phyloP scores from a whole-genome alignment of 805 yeast genomes.

The Tetrapisispora taiwanensis region DNA sequence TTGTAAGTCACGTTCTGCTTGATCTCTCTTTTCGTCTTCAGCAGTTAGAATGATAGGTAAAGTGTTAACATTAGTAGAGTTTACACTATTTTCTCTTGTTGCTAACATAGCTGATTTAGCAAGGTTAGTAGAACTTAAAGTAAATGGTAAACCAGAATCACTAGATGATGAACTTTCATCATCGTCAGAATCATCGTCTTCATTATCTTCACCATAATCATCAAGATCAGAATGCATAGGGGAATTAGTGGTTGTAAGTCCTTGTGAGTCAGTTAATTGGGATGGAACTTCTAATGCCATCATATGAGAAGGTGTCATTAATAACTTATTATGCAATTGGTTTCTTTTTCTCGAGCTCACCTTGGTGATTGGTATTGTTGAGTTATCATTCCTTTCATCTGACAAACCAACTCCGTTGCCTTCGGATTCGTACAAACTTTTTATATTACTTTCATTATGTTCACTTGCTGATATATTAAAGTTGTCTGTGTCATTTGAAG shows the following conservation, averaged over 20 bases:
- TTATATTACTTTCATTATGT: neutral
- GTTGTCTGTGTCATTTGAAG: neutral
- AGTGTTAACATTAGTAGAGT: neutral
- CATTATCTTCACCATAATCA: neutral
- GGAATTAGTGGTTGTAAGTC: neutral
- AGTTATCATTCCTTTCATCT: neutral
- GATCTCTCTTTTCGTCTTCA: constrained; percentile 26
- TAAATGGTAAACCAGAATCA: neutral
- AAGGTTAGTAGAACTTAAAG: constrained; percentile 1
- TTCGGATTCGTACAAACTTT: neutral
- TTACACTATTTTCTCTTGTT: constrained; percentile 2
- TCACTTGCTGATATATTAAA: neutral
- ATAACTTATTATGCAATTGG: constrained; percentile 3
- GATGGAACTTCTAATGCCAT: neutral
- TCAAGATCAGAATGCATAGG: neutral
- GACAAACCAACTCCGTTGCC: neutral
- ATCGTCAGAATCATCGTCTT: neutral
- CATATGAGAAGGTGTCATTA: constrained; percentile 5
- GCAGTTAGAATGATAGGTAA: neutral
- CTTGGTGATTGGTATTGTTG: neutral
- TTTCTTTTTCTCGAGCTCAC: constrained; percentile 2
- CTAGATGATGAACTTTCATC: neutral
- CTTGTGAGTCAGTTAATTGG: neutral
- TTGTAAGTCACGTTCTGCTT: constrained; percentile 31
- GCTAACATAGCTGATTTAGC: constrained; percentile 1